Percentiles rank a stretch among this genome's conserved stretches.
Evolutionary conservation across 2,329 filamentous ascomycete genomes (phyloP).

Genomic region (Grosmannia huntii): DNA sequence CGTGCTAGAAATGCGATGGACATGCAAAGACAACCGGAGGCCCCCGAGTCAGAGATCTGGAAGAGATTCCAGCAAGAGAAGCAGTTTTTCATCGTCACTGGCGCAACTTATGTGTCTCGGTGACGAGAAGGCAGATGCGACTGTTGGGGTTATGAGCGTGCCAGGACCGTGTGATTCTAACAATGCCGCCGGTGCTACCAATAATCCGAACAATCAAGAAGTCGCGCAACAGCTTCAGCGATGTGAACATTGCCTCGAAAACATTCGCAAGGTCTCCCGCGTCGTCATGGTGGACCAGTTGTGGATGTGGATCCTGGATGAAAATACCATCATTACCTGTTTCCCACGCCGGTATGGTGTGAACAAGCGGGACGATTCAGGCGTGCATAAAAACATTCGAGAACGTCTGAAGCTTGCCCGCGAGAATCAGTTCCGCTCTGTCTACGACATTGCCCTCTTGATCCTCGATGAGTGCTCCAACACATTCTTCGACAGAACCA

Average conservation of each 20-base stretch:
- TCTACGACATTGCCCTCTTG: conserved; percentile 28
- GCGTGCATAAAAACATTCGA: conserved; percentile 27
- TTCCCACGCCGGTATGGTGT: conserved; percentile 27
- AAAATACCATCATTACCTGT: conserved; percentile 18
- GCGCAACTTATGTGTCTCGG: no score
- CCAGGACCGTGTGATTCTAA: no score
- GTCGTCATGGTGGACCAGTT: conserved; percentile 21
- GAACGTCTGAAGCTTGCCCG: conserved; percentile 15
- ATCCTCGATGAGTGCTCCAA: conserved; percentile 28
- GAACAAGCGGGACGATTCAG: conserved; percentile 26
- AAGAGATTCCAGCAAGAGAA: no score
- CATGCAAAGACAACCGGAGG: no score
- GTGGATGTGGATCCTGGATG: conserved; percentile 21
- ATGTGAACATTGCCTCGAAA: conserved; percentile 15
- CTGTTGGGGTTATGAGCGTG: no score
- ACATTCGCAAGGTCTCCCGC: conserved; percentile 16
- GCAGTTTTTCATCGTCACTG: no score
- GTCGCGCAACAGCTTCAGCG: background rate
- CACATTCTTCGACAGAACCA: conserved; percentile 23
- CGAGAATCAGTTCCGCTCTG: conserved; percentile 19
- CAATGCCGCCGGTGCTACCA: no score
- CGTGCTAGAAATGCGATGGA: no score
- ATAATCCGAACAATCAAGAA: background rate
- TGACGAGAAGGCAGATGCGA: no score
- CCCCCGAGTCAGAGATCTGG: no score